Evolutionary conservation across 768 basidiomycete species (phyloP).

Genomic region (Boletus coccyginus): DNA sequence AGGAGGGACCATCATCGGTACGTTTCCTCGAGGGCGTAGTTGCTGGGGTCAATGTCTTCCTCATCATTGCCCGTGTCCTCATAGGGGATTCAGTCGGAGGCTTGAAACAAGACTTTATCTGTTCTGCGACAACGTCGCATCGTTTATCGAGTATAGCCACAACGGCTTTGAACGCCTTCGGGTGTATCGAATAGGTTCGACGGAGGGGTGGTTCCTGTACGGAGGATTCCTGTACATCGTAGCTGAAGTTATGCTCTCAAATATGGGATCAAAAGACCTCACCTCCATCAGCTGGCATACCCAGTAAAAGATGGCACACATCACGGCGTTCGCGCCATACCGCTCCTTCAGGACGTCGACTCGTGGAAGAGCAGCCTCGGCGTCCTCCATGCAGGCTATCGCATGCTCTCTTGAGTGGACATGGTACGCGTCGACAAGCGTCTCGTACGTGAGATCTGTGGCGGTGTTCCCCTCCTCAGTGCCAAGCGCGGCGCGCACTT

Average conservation of each 20-base stretch:
- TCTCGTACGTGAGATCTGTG: slow-evolving; percentile 25
- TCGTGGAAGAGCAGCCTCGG: slow-evolving; percentile 26
- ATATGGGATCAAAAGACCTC: not conserved
- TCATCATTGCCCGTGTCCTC: slow-evolving; percentile 10
- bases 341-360: slow-evolving; percentile 15
- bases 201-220: slow-evolving; percentile 22
- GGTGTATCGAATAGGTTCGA: slow-evolving; percentile 13
- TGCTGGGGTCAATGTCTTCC: not conserved
- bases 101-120: slow-evolving; percentile 21
- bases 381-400: slow-evolving; percentile 34
- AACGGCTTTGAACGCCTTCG: slow-evolving; percentile 19
- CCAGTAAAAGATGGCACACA: slow-evolving; percentile 47
- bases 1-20: slow-evolving; percentile 23
- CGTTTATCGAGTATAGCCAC: slow-evolving; percentile 21
- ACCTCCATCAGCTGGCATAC: slow-evolving; percentile 41
- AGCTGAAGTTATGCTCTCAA: not conserved
- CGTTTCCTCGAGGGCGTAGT: slow-evolving; percentile 35
- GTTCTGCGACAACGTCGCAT: slow-evolving; percentile 25
- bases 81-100: slow-evolving; percentile 18
- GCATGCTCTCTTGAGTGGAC: slow-evolving; percentile 11
- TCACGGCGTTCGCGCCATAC: slow-evolving; percentile 24
- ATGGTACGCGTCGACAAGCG: slow-evolving; percentile 31
- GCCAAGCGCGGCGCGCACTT: slow-evolving; percentile 17
- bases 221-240: slow-evolving; percentile 16
- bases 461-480: not conserved